These are phyloP conservation scores for Chiua sp. DNA, from an alignment of 1,284 basidiomycete genomes.

Conservation along the genomic window DNA sequence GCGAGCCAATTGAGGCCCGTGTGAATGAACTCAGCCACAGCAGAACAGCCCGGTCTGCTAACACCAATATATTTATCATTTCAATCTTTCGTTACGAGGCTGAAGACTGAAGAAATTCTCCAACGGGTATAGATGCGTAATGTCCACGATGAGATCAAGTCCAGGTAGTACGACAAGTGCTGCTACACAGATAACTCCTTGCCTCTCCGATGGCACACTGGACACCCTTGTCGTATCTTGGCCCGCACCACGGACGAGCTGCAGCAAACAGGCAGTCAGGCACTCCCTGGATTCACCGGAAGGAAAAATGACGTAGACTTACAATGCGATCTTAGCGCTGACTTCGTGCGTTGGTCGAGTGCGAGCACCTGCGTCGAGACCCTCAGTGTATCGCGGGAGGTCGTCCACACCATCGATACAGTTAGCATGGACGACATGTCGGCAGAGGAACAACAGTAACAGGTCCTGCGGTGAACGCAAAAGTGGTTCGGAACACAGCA, in stretches of 20 bases:
- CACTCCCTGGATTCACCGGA: neutral
- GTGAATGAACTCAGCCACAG: no score
- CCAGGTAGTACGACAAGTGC: neutral
- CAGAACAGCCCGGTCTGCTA: no score
- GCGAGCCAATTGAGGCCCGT: no score
- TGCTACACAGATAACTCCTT: constrained; percentile 51
- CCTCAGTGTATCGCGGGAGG: constrained; percentile 56
- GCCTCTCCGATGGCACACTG: constrained; percentile 68
- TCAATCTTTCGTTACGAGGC: no score
- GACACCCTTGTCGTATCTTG: constrained; percentile 70
- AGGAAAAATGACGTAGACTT: constrained; percentile 29
- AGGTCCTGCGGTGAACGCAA: constrained; percentile 64
- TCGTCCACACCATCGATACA: constrained; percentile 66
- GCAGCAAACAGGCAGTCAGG: neutral
- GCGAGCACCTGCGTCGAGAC: constrained; percentile 44
- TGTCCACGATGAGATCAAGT: constrained; percentile 13
- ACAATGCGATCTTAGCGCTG: constrained; percentile 78
- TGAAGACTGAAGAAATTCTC: neutral
- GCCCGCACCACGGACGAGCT: constrained; percentile 77
- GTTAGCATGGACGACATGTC: constrained; percentile 82
- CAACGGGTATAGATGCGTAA: constrained; percentile 19
- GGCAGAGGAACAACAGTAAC: constrained; percentile 84
- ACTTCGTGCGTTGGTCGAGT: constrained; percentile 51
- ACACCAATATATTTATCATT: no score
- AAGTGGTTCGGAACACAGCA: constrained; percentile 65